Percentiles rank a stretch among this genome's conserved stretches.
Conservation (phyloP, 75 land plant species). For the Chamaecyparis obtusa region DNA sequence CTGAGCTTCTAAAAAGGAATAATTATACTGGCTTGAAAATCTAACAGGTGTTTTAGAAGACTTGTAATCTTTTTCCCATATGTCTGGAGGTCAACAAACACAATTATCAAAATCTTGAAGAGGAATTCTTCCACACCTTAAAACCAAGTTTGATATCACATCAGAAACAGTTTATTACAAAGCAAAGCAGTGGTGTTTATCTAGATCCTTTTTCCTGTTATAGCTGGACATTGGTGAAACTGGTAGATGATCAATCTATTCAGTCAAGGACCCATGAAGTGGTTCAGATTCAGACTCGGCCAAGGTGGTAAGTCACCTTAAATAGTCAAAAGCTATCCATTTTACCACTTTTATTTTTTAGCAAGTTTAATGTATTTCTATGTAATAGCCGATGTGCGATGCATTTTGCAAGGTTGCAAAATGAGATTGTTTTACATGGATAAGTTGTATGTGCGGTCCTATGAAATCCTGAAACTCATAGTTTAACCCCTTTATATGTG, state of each 20-base stretch:
- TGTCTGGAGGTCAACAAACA: neutral
- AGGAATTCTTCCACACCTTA: neutral
- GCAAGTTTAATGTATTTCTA: neutral
- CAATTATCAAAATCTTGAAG: neutral
- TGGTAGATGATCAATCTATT: neutral
- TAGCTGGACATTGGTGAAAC: neutral
- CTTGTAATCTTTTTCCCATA: neutral
- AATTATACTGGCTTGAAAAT: neutral
- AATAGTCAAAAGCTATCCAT: neutral
- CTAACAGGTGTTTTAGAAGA: neutral
- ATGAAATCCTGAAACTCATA: too few species aligned
- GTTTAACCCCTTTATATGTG: neutral
- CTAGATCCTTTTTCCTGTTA: neutral
- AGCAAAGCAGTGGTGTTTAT: neutral
- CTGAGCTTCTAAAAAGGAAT: neutral
- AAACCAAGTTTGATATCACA: neutral
- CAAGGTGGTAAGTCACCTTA: neutral
- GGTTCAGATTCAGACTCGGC: neutral
- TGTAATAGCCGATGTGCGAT: neutral
- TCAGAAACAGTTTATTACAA: neutral
- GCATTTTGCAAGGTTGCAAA: neutral
- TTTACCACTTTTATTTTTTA: neutral
- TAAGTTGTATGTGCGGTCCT: neutral
- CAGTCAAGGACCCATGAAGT: too few species aligned
- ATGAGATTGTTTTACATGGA: neutral